Percentiles rank a stretch among this genome's conserved stretches.
Conservation (phyloP, 2,329 filamentous ascomycete genomes). For the Aspergillus fijiensis region DNA sequence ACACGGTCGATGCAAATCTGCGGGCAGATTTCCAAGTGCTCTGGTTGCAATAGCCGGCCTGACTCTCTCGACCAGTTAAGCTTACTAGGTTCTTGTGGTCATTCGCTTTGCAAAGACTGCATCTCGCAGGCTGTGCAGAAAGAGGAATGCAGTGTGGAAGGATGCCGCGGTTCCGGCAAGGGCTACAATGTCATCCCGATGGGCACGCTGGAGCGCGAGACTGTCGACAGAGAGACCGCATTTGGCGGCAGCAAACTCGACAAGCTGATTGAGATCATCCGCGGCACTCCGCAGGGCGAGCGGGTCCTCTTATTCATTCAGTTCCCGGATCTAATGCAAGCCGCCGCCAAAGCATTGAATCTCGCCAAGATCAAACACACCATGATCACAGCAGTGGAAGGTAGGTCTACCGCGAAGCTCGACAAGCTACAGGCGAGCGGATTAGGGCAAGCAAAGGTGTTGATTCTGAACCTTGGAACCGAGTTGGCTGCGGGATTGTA, state of each 20-base stretch:
- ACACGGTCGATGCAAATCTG: constrained; percentile 22
- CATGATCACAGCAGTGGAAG: constrained; percentile 36
- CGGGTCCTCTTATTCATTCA: constrained; percentile 59
- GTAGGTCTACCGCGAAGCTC: constrained; percentile 36
- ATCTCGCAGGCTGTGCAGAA: constrained; percentile 20
- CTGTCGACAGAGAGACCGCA: constrained; percentile 19
- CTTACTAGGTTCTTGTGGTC: constrained; percentile 53
- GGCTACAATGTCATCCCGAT: constrained; percentile 44
- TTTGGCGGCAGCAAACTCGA: constrained; percentile 51
- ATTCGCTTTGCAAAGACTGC: constrained; percentile 50
- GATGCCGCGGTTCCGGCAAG: constrained; percentile 43
- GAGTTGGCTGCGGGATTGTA: constrained; percentile 61
- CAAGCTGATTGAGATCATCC: constrained; percentile 47
- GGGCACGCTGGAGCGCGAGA: constrained; percentile 35
- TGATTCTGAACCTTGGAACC: constrained; percentile 58
- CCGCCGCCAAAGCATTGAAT: constrained; percentile 31
- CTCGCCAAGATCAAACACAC: constrained; percentile 33
- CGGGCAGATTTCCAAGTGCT: constrained; percentile 26
- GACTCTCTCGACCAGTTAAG: constrained; percentile 33
- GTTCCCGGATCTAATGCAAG: constrained; percentile 46
- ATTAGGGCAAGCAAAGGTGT: constrained; percentile 44
- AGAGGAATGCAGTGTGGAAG: constrained; percentile 41
- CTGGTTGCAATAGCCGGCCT: constrained; percentile 31
- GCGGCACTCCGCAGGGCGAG: constrained; percentile 44
- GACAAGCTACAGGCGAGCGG: constrained; percentile 42